These are phyloP conservation scores for Aspergillus bridgeri DNA, from an alignment of 495 filamentous ascomycete species.

Conservation along the genomic window DNA sequence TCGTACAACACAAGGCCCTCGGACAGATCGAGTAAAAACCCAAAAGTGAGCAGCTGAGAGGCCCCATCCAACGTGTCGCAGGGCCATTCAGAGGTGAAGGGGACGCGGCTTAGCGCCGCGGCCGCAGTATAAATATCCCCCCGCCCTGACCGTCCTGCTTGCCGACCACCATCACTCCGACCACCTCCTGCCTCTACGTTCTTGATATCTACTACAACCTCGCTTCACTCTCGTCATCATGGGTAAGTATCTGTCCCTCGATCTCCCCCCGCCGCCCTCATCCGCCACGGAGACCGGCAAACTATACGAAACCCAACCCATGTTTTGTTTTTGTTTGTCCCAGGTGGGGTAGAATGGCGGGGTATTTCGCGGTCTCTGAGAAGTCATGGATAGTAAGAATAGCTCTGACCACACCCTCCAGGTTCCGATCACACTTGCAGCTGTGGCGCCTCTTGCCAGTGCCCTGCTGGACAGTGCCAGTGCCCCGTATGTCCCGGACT, in stretches of 20 bases:
- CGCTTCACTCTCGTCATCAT: slow-evolving; percentile 3
- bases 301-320: too few species aligned
- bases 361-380: background rate
- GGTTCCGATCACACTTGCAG: slow-evolving; percentile 42
- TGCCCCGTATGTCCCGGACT: slow-evolving; percentile 37
- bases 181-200: background rate
- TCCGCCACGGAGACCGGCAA: background rate
- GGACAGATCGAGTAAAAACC: background rate
- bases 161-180: background rate
- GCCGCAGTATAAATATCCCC: slow-evolving; percentile 4
- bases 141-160: background rate
- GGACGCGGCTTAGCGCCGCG: background rate
- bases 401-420: slow-evolving; percentile 7
- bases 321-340: background rate
- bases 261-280: background rate
- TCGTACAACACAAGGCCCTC: background rate
- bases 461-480: slow-evolving; percentile 44
- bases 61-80: background rate
- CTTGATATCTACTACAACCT: slow-evolving; percentile 2
- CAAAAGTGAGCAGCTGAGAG: background rate
- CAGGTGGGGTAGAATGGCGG: background rate
- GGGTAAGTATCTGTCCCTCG: background rate
- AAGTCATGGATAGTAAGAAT: background rate
- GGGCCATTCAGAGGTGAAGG: background rate
- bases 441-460: slow-evolving; percentile 46